Evolutionary conservation across 2,329 filamentous ascomycete genomes (phyloP), one percentile per base, ranked within the genome.

Genomic region (Monosporascus sp.): DNA sequence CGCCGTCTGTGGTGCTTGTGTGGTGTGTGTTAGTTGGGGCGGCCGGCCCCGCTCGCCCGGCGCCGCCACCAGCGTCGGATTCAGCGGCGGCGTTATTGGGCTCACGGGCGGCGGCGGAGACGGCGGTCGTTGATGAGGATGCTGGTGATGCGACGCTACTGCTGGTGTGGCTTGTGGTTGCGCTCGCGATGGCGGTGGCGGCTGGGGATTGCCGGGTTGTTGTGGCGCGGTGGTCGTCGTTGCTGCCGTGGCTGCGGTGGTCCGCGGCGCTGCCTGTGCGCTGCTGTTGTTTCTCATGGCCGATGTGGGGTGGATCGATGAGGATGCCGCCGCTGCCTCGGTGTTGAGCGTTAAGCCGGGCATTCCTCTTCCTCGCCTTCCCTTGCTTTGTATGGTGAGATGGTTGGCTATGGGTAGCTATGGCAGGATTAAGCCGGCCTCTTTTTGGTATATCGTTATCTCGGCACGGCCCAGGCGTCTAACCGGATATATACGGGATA

Each of bases 51-150:
- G 31, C 31, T 34, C 31, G 9, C 31, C 27, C 8, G 27, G 31
- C 9, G 11, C 57, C 17, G 59, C 57, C 34, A 72, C 66, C 48
- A 63, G 69, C 37, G 70, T 64, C 16, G 74, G 70, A 53, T 67
- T 69, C 24, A 75, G 66, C 7, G 78, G 78, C 9, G 80, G 79
- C 19, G 81, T 82, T 56, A 83, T 76, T 51, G 80, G 80, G 57
- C 79, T 82, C 57, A 83, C 71, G 51, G 79, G 75, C 22, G 80
- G 80, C 31, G 74, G 72, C 31, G 64, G 64, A 2, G 80, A 79
- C 19, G 78, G 79, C 36, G 73, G 67, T 40, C 40, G 27, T 45
- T 54, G 53, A 8, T 45, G 45, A 27, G 51, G 50, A 26, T 51
- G 45, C 17, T 45, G 50, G 11, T 27, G 40, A n/a, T 41, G 48